These are phyloP conservation scores for Beta macrorhiza DNA, from an alignment of 179 eudicot species.

Conservation along the genomic window DNA sequence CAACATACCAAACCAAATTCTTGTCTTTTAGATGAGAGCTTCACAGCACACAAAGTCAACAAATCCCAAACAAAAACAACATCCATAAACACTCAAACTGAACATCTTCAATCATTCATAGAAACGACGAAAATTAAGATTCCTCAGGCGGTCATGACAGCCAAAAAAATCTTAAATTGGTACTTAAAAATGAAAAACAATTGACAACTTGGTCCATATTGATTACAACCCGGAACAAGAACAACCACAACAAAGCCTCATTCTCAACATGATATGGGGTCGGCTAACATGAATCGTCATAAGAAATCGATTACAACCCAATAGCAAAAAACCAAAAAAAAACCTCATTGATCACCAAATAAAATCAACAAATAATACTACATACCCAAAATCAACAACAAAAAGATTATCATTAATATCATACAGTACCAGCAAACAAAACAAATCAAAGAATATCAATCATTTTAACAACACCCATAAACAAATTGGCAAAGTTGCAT, in stretches of 20 bases:
- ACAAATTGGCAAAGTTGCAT: not conserved
- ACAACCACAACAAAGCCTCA: no score
- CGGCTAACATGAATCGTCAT: no score
- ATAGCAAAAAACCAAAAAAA: no score
- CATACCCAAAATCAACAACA: constrained; percentile 1
- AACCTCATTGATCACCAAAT: not conserved
- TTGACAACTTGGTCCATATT: no score
- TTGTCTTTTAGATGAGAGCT: not conserved
- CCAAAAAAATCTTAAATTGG: no score
- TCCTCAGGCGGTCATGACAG: no score
- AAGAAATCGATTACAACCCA: no score
- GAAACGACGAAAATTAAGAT: not conserved
- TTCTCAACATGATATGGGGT: no score
- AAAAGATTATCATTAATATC: not conserved
- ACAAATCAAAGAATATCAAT: not conserved
- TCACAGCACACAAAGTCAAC: not conserved
- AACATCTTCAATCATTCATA: not conserved
- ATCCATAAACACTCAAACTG: not conserved
- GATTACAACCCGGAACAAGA: no score
- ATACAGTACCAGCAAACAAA: not conserved
- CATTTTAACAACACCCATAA: not conserved
- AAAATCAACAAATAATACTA: constrained; percentile 7
- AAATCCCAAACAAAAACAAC: no score
- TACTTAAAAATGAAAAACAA: no score
- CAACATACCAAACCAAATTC: not conserved